Evolutionary conservation across 345 rosid species (phyloP), one percentile per base, ranked within the genome.

Genomic region (Sisymbrium altissimum): DNA sequence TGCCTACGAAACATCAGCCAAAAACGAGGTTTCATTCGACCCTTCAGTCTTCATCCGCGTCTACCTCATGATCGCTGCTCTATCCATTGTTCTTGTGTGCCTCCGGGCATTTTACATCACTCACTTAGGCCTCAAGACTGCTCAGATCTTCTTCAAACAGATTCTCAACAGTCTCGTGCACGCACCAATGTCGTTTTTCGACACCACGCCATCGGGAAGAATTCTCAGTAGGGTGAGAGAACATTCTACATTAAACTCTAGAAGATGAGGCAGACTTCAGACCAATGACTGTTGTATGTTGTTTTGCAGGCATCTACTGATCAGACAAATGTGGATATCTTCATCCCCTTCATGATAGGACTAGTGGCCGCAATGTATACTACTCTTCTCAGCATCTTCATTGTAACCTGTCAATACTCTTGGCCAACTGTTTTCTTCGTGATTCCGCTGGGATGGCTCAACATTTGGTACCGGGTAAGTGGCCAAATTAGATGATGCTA

Each of bases 121-220:
- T 1, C 43, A 80, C 54, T 72, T 91, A 74, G 97, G 99, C 13
- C 93, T 94, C 64, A 88, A 85, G 83, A 91, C 99, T 4, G 85
- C 92, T 23, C 97, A 91, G 67, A 89, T 78, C 15, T 89, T 89
- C 83, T 91, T 94, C 58, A 64, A 63, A 29, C 92, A 86, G 76
- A 91, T 94, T 56, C 92, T 94, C 77, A 76, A 64, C 33, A 91
- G 99, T 68, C 86, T 94, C 66, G 74, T 94, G 84, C 97, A 88
- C 7, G 97, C 99, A 12, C 99, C 99, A 4, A 91, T 94, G 92
- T 91, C 97, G 1, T 94, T 94, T 64, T 94, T 94, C 49, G 99
- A 94, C 74, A 91, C 99, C 73, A 94, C 97, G 1, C 97, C 99
- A 68, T 94, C 97, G 0, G 99, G 99, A 73, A 87, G 99, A 81